Conservation (phyloP, 1,139 yeast species). For the Ogataea hybrid region DNA sequence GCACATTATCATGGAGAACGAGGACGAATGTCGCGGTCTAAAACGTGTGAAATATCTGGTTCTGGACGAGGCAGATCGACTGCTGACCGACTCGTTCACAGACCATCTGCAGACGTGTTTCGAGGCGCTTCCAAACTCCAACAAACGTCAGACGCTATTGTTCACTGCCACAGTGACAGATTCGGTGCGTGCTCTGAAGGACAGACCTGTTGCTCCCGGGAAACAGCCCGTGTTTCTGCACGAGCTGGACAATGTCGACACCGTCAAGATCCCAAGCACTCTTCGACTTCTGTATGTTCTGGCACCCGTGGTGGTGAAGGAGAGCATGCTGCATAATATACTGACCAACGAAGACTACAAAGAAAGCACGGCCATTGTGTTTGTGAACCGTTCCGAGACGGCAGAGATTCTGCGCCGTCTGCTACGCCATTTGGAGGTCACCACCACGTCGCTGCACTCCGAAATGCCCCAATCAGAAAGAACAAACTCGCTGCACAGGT, state of each 20-base stretch:
- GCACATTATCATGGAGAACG: no score
- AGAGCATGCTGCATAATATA: constrained; percentile 75
- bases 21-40: no score
- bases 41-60: no score
- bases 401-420: constrained; percentile 85
- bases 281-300: constrained; percentile 54
- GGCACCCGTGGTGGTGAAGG: constrained; percentile 84
- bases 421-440: constrained; percentile 65
- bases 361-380: constrained; percentile 73
- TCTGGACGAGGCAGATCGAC: no score
- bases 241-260: constrained; percentile 72
- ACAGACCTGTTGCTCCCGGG: no score
- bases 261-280: constrained; percentile 77
- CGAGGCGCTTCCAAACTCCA: no score
- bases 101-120: no score
- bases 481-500: constrained; percentile 85
- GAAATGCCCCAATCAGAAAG: constrained; percentile 94
- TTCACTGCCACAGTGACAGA: no score
- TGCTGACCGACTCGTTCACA: no score
- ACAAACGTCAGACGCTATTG: no score
- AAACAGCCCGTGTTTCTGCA: constrained; percentile 72
- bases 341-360: constrained; percentile 61
- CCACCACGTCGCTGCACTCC: constrained; percentile 90
- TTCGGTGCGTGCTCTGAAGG: no score
- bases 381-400: constrained; percentile 85